Evolutionary conservation across 768 basidiomycete genomes (phyloP).

Genomic region (Leccinum variicolor): DNA sequence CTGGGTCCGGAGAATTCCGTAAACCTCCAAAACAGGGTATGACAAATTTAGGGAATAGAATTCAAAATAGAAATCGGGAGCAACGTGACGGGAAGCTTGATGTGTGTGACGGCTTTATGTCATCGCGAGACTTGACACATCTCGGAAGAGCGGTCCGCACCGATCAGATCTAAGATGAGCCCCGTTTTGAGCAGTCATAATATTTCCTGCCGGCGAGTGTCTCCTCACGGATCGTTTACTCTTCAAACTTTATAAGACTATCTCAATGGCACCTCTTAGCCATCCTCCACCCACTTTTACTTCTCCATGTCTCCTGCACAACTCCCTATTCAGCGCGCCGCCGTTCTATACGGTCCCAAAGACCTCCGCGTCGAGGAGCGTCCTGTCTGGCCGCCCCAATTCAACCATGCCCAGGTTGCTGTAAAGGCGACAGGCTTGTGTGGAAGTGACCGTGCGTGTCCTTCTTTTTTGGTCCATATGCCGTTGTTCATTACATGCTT

Average conservation of each 20-base stretch:
- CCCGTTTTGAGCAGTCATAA: constrained; percentile 20
- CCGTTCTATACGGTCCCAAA: constrained; percentile 78
- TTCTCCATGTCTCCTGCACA: constrained; percentile 43
- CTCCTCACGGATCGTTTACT: constrained; percentile 26
- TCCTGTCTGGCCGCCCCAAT: constrained; percentile 64
- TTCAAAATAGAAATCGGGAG: constrained; percentile 25
- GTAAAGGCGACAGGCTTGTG: constrained; percentile 87
- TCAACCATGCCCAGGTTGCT: constrained; percentile 76
- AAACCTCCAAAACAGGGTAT: constrained; percentile 21
- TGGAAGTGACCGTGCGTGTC: constrained; percentile 69
- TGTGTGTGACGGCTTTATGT: constrained; percentile 27
- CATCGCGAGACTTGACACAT: constrained; percentile 21
- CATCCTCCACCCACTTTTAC: constrained; percentile 20
- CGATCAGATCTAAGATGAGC: constrained; percentile 22
- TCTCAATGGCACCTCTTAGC: constrained; percentile 22
- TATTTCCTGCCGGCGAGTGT: constrained; percentile 25
- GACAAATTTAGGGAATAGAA: constrained; percentile 20
- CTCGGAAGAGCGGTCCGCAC: constrained; percentile 30
- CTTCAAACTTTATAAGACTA: constrained; percentile 34
- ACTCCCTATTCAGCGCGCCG: constrained; percentile 59
- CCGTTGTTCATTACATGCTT: constrained; percentile 2
- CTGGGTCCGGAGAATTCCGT: constrained; percentile 10
- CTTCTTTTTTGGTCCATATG: neutral
- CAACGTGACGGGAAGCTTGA: constrained; percentile 19
- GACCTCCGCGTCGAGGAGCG: constrained; percentile 82